These are phyloP conservation scores for Arthroderma uncinatum DNA, from an alignment of 2,329 filamentous ascomycete species.

Conservation along the genomic window DNA sequence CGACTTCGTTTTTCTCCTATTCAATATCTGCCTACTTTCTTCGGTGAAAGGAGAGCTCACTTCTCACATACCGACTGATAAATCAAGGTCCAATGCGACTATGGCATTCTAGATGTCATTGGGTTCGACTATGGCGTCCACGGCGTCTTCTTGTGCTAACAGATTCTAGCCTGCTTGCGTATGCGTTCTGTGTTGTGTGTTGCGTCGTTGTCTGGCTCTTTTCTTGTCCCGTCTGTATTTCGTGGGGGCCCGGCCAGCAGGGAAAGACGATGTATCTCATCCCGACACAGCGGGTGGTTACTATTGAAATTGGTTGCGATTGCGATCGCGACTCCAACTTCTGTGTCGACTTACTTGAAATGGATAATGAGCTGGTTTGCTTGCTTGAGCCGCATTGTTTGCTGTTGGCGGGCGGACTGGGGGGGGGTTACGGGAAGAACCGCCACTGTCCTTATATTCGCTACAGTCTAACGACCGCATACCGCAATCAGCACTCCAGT, in stretches of 20 bases:
- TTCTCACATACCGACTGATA: not conserved
- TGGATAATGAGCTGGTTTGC: not conserved
- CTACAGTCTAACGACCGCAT: no score
- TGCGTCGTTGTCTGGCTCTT: not conserved
- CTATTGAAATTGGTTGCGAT: not conserved
- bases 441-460: no score
- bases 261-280: slow-evolving; percentile 2
- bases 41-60: not conserved
- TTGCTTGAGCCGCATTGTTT: not conserved
- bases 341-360: not conserved
- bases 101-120: not conserved
- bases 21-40: not conserved
- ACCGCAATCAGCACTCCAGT: no score
- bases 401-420: not conserved
- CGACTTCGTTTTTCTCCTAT: not conserved
- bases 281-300: not conserved
- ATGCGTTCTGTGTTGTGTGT: not conserved
- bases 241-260: not conserved
- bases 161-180: not conserved
- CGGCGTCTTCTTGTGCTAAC: not conserved
- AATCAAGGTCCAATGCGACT: not conserved
- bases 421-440: no score
- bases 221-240: not conserved
- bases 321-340: not conserved
- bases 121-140: not conserved